Evolutionary conservation across 208 protist genomes (phyloP), one percentile per base, ranked within the genome.

Genomic region (Kentomonas sorsogonicus): DNA sequence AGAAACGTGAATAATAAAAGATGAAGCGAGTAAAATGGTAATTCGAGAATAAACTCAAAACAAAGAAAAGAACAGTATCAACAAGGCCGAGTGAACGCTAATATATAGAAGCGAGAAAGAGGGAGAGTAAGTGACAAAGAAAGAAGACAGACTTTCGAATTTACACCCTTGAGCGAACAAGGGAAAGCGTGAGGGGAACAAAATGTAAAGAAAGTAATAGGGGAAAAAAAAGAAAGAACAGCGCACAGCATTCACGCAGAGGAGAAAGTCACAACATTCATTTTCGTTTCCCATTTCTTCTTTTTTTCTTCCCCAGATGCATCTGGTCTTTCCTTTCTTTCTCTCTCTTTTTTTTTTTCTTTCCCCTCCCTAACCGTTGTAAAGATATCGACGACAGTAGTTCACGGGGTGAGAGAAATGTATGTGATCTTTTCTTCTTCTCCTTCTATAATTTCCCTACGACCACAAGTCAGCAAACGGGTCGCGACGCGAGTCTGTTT

Each of bases 381-480:
- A 41, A 15, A 26, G 27, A 7, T 40, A 30, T 38, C 2, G 44
- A 7, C 3, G 13, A 23, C 16, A 51, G 11, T 26, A 63, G 16
- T 44, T 63, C n/a, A 11, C 25, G 39, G 20, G 47, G 7, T 18
- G 22, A 45, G 43, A 53, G 47, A 61, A 40, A 45, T 36, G n/a
- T 48, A 41, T 56, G 16, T 26, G n/a, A 39, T 59, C 5, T 52
- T 41, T 18, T 44, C n/a, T 36, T 38, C 3, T 27, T 53, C 9
- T n/a, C 20, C 29, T 34, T 48, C 40, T 44, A 40, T 52, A 33
- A 20, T 13, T 46, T 27, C 11, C 20, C 51, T 64, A 77, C 13
- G 50, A 74, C 60, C 89, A 93, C 56, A 93, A 74, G 41, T 86
- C 76, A 13, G 70, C 77, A 61, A 93, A 93, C 13, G 85, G 85